Conservation (phyloP, 306 rosid species). For the Corylus americana region DNA sequence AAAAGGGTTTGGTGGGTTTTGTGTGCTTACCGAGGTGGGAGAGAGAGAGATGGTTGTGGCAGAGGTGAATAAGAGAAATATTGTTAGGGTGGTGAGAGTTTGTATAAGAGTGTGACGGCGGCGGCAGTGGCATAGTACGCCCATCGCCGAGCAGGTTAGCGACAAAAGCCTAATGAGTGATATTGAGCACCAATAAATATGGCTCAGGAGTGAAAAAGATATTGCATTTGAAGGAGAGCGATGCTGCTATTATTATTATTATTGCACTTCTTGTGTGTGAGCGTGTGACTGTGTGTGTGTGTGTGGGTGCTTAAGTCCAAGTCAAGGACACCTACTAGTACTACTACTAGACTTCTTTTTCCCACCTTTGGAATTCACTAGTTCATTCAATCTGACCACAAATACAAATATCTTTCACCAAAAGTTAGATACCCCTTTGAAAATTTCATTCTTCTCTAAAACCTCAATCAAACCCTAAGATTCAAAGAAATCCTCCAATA, state of each 20-base stretch:
- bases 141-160: constrained; percentile 50
- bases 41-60: constrained; percentile 37
- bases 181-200: neutral
- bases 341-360: too few species aligned
- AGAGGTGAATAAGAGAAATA: constrained; percentile 52
- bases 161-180: neutral
- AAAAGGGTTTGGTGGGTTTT: neutral
- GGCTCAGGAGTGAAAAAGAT: neutral
- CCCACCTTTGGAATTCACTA: too few species aligned
- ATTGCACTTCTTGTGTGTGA: constrained; percentile 40
- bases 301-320: constrained; percentile 29
- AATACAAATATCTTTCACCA: too few species aligned
- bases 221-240: neutral
- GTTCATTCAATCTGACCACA: too few species aligned
- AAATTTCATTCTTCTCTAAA: too few species aligned
- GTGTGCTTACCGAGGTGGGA: constrained; percentile 44
- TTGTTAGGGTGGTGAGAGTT: constrained; percentile 46
- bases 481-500: too few species aligned
- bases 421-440: too few species aligned
- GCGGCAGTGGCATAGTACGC: constrained; percentile 43
- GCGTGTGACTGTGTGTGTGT: constrained; percentile 10
- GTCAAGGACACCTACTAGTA: constrained; percentile 44
- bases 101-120: constrained; percentile 25
- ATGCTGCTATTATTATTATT: neutral
- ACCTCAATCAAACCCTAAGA: too few species aligned